Conservation (phyloP, 2,329 filamentous ascomycete genomes). For the Juglanconis sp. region DNA sequence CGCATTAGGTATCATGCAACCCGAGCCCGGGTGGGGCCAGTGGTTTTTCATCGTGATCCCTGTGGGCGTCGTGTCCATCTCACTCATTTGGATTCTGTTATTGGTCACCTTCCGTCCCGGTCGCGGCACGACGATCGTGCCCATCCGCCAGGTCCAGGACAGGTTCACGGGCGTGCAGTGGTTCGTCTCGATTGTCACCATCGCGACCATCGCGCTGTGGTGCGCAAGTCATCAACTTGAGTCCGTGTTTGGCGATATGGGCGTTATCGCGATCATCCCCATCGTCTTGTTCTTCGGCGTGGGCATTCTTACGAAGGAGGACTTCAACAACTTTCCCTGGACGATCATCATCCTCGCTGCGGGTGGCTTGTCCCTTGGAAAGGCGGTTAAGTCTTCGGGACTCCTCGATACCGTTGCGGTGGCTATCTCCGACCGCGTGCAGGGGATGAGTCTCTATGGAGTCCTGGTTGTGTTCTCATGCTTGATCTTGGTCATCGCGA, state of each 20-base stretch:
- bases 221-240: slow-evolving; percentile 89
- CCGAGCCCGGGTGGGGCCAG: slow-evolving; percentile 84
- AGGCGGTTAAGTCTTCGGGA: slow-evolving; percentile 90
- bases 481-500: slow-evolving; percentile 87
- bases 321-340: slow-evolving; percentile 99
- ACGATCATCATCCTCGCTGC: slow-evolving; percentile 98
- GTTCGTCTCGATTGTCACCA: slow-evolving; percentile 82
- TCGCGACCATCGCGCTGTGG: slow-evolving; percentile 86
- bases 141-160: slow-evolving; percentile 87
- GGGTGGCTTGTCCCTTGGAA: slow-evolving; percentile 86
- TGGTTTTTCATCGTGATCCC: slow-evolving; percentile 98
- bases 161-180: slow-evolving; percentile 84
- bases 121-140: slow-evolving; percentile 81
- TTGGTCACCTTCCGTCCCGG: slow-evolving; percentile 82
- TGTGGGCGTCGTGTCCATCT: slow-evolving; percentile 82
- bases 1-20: slow-evolving; percentile 91
- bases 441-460: slow-evolving; percentile 78
- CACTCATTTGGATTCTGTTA: slow-evolving; percentile 85
- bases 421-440: slow-evolving; percentile 69
- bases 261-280: slow-evolving; percentile 93
- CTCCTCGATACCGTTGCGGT: slow-evolving; percentile 83
- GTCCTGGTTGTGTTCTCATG: slow-evolving; percentile 81
- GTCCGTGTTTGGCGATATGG: slow-evolving; percentile 91
- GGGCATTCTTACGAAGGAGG: slow-evolving; percentile 94
- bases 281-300: slow-evolving; percentile 95